phyloP scores from a whole-genome alignment of 495 filamentous ascomycete genomes.

The Gamarada debralockiae region DNA sequence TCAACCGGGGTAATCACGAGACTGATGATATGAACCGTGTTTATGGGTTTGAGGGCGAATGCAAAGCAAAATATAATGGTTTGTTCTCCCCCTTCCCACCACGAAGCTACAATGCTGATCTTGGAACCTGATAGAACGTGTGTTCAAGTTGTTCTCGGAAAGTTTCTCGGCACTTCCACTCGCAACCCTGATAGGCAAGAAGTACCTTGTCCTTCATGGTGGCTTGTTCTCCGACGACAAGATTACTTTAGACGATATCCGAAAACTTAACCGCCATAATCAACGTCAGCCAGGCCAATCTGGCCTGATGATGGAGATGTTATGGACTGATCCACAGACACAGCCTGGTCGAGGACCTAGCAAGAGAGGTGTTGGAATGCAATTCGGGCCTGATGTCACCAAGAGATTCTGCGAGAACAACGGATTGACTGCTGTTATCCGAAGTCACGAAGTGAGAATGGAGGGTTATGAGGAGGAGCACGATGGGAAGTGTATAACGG shows the following conservation, averaged over 20 bases:
- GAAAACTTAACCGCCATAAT: constrained; percentile 85
- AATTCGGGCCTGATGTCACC: constrained; percentile 96
- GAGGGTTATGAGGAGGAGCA: constrained; percentile 97
- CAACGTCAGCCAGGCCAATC: constrained; percentile 94
- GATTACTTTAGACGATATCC: constrained; percentile 83
- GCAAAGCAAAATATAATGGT: constrained; percentile 92
- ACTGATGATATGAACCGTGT: constrained; percentile 99
- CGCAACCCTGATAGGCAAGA: constrained; percentile 86
- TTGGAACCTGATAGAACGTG: constrained; percentile 46
- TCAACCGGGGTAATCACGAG: constrained; percentile 98
- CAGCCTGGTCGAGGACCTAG: constrained; percentile 84
- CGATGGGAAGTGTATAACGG: constrained; percentile 93
- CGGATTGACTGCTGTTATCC: constrained; percentile 89
- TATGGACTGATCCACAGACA: constrained; percentile 95
- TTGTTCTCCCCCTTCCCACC: not conserved
- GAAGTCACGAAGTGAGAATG: constrained; percentile 97
- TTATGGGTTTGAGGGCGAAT: constrained; percentile 98
- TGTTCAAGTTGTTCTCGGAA: constrained; percentile 98
- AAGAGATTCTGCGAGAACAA: constrained; percentile 97
- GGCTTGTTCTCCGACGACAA: constrained; percentile 98
- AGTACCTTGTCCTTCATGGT: constrained; percentile 91
- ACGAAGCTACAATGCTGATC: not conserved
- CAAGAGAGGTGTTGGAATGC: constrained; percentile 94
- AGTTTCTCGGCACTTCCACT: constrained; percentile 94
- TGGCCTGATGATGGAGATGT: constrained; percentile 99